These are phyloP conservation scores for Cladosporium sp. DNA, from an alignment of 2,329 filamentous ascomycete species.

Conservation along the genomic window DNA sequence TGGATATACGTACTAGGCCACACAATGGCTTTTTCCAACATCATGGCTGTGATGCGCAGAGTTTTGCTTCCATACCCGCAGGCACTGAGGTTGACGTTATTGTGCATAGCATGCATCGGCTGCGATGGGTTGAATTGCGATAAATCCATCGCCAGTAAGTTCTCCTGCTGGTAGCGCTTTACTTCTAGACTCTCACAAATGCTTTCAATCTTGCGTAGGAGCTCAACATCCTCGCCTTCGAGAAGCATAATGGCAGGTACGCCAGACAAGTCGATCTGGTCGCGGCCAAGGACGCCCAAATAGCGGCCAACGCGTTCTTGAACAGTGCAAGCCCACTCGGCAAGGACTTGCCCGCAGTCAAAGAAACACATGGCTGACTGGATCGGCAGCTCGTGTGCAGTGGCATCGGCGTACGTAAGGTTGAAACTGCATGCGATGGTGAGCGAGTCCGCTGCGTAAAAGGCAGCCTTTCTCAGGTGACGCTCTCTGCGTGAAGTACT, in stretches of 20 bases:
- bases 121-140: conserved; percentile 47
- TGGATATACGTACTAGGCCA: conserved; percentile 75
- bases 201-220: conserved; percentile 79
- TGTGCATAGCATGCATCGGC: conserved; percentile 47
- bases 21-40: conserved; percentile 84
- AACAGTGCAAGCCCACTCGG: conserved; percentile 90
- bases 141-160: conserved; percentile 55
- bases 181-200: conserved; percentile 75
- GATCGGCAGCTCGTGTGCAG: conserved; percentile 80
- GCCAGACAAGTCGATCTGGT: conserved; percentile 74
- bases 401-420: conserved; percentile 80
- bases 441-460: conserved; percentile 89
- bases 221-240: conserved; percentile 86
- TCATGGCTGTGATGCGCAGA: conserved; percentile 78
- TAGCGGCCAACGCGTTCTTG: conserved; percentile 93
- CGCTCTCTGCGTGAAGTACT: conserved; percentile 74
- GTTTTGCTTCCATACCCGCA: conserved; percentile 84
- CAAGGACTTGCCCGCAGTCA: conserved; percentile 90
- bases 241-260: conserved; percentile 87
- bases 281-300: conserved; percentile 80
- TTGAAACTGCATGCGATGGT: conserved; percentile 85
- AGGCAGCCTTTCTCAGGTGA: conserved; percentile 89
- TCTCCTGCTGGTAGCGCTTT: conserved; percentile 65
- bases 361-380: conserved; percentile 91
- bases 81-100: conserved; percentile 48